Evolutionary conservation across 768 basidiomycete species (phyloP).

Genomic region (Psilocybe subaeruginosa): DNA sequence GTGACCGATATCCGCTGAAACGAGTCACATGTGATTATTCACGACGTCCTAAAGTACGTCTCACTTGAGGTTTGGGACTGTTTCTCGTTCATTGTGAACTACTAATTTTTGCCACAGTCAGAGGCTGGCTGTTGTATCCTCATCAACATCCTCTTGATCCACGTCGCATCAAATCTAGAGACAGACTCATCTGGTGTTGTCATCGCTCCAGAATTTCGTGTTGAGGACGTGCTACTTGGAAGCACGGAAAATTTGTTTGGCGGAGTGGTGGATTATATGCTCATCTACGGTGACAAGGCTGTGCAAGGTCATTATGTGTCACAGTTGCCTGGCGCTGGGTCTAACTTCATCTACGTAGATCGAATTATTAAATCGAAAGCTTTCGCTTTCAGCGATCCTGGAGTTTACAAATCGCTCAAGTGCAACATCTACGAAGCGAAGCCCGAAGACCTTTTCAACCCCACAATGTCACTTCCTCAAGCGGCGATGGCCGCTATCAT

Average conservation of each 20-base stretch:
- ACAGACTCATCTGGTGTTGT: slow-evolving; percentile 13
- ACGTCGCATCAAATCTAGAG: slow-evolving; percentile 19
- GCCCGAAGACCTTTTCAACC: too few species aligned
- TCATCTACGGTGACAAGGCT: slow-evolving; percentile 16
- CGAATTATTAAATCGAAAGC: slow-evolving; percentile 15
- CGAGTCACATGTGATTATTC: too few species aligned
- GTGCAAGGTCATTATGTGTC: slow-evolving; percentile 12
- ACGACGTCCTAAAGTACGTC: too few species aligned
- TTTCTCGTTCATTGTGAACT: slow-evolving; percentile 1
- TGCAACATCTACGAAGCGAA: slow-evolving; percentile 17
- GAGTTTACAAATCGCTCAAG: slow-evolving; percentile 12
- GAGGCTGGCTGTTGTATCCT: slow-evolving; percentile 20
- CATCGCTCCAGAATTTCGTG: slow-evolving; percentile 14
- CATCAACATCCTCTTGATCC: slow-evolving; percentile 18
- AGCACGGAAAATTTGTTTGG: slow-evolving; percentile 13
- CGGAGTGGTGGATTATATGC: slow-evolving; percentile 19
- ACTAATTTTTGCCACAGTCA: slow-evolving; percentile 14
- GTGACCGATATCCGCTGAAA: too few species aligned
- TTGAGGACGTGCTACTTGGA: neutral
- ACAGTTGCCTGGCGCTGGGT: neutral
- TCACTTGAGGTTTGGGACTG: neutral
- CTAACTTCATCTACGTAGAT: slow-evolving; percentile 14
- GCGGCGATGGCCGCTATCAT: too few species aligned
- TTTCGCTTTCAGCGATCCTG: slow-evolving; percentile 18
- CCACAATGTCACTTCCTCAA: too few species aligned